Percentiles rank a stretch among this genome's conserved stretches.
phyloP scores from a whole-genome alignment of 2,329 filamentous ascomycete genomes.

The Amesomyces nigricolor region DNA sequence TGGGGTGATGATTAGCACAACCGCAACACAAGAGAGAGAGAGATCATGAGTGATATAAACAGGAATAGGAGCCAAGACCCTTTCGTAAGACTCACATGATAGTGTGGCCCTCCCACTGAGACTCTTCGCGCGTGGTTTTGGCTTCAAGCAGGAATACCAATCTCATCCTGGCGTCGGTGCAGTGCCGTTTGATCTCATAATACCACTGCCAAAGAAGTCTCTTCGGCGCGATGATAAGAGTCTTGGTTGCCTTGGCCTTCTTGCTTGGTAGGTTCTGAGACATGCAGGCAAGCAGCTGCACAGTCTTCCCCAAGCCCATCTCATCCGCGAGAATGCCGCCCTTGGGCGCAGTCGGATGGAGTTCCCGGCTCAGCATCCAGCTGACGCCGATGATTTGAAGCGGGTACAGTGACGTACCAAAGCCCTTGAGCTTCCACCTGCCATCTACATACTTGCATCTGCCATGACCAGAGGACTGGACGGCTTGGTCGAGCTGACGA shows the following conservation, averaged over 20 bases:
- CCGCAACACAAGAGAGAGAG: no score
- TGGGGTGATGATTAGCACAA: no score
- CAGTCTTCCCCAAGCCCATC: constrained; percentile 58
- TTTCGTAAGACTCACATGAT: no score
- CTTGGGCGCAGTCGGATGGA: constrained; percentile 18
- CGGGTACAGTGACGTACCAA: constrained; percentile 13
- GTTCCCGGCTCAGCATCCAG: constrained; percentile 21
- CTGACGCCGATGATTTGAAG: constrained; percentile 19
- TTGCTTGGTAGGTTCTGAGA: constrained; percentile 39
- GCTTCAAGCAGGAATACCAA: no score
- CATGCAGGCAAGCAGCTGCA: constrained; percentile 51
- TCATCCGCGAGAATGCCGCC: constrained; percentile 51
- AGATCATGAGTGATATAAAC: no score
- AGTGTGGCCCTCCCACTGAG: neutral
- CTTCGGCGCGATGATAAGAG: constrained; percentile 34
- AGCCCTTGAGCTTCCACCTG: constrained; percentile 10
- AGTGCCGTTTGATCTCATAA: constrained; percentile 34
- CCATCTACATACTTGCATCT: constrained; percentile 7
- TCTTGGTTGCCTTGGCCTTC: constrained; percentile 31
- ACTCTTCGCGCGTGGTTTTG: no score
- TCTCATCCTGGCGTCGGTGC: no score
- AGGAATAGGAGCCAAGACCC: no score
- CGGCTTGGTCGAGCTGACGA: no score
- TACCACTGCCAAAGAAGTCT: constrained; percentile 37
- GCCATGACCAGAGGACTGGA: no score